These are phyloP conservation scores for Psilocybe sp. DNA, from an alignment of 768 basidiomycete genomes.

Conservation along the genomic window DNA sequence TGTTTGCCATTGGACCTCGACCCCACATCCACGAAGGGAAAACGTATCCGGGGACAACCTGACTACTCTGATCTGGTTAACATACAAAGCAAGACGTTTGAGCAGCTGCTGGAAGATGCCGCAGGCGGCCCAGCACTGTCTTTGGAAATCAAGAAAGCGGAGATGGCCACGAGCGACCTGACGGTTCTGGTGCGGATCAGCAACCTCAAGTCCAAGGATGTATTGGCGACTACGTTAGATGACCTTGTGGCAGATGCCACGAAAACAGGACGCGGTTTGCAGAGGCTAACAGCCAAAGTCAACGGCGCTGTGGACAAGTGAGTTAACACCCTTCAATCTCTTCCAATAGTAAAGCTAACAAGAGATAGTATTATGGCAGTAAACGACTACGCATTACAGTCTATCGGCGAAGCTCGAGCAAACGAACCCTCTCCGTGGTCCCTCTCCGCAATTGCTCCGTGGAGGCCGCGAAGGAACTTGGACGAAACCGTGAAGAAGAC, in stretches of 20 bases:
- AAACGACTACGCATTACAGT: conserved; percentile 65
- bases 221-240: conserved; percentile 46
- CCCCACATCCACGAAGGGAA: neutral
- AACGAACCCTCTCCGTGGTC: conserved; percentile 29
- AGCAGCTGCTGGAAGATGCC: conserved; percentile 58
- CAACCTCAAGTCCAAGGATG: conserved; percentile 57
- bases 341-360: conserved; percentile 2
- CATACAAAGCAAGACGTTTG: conserved; percentile 60
- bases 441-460: conserved; percentile 37
- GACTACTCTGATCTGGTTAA: conserved; percentile 63
- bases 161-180: conserved; percentile 74
- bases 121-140: conserved; percentile 58
- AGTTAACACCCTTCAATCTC: conserved; percentile 19
- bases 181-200: conserved; percentile 61
- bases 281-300: conserved; percentile 63
- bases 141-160: conserved; percentile 69
- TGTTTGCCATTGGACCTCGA: conserved; percentile 32
- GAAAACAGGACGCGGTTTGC: conserved; percentile 55
- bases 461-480: conserved; percentile 29
- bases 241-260: conserved; percentile 63
- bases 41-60: conserved; percentile 38
- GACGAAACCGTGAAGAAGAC: conserved; percentile 48
- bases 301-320: conserved; percentile 74
- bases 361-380: conserved; percentile 62
- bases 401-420: conserved; percentile 45